Conservation (phyloP, 23 red algal species). For the Gracilariopsis chorda region DNA sequence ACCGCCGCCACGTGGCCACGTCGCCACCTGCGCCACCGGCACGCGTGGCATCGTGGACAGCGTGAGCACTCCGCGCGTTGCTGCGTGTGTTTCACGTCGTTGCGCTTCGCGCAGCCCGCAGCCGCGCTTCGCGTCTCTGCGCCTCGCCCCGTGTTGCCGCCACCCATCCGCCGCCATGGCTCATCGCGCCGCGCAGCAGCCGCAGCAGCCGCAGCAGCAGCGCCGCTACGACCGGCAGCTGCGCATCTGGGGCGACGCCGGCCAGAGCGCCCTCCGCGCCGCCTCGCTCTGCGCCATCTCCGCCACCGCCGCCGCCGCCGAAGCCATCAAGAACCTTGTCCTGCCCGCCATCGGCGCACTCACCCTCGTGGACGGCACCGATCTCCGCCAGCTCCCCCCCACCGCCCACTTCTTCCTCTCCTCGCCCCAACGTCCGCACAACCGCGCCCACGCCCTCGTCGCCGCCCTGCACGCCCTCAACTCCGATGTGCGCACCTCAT, state of each 20-base stretch:
- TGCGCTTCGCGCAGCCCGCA: too few relatives aligned
- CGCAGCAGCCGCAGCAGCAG: not conserved
- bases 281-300: slow-evolving; percentile 76
- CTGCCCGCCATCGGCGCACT: slow-evolving; percentile 84
- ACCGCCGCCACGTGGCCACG: too few relatives aligned
- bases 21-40: too few relatives aligned
- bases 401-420: slow-evolving; percentile 82
- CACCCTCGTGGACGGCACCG: slow-evolving; percentile 66
- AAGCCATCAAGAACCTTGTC: slow-evolving; percentile 91
- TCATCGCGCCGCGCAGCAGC: not conserved
- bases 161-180: not conserved
- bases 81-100: too few relatives aligned
- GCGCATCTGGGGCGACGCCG: slow-evolving; percentile 90
- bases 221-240: slow-evolving; percentile 80
- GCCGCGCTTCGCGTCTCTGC: not conserved
- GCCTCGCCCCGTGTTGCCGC: not conserved
- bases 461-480: slow-evolving; percentile 64
- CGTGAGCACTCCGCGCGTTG: too few relatives aligned
- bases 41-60: too few relatives aligned
- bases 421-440: not conserved
- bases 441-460: slow-evolving; percentile 42
- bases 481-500: not conserved
- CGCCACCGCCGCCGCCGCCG: slow-evolving; percentile 70
- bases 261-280: slow-evolving; percentile 66
- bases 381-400: slow-evolving; percentile 4